phyloP scores from a whole-genome alignment of 805 yeast species.

The Metschnikowia shivogae region DNA sequence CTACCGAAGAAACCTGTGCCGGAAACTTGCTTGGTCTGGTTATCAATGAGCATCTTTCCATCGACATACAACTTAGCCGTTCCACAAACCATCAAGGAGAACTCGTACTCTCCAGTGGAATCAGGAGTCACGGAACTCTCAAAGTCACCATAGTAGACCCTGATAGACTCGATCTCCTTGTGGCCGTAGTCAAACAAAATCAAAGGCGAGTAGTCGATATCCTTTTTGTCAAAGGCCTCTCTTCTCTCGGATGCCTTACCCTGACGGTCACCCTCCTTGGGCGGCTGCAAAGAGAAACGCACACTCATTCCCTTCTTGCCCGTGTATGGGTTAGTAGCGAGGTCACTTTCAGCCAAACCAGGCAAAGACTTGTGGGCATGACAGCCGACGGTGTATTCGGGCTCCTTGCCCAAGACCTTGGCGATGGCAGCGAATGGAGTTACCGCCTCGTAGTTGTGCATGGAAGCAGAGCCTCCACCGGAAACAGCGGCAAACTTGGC shows the following conservation, averaged over 20 bases:
- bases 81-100: conserved; percentile 13
- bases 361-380: conserved; percentile 29
- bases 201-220: conserved; percentile 14
- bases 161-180: conserved; percentile 5
- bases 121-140: conserved; percentile 23
- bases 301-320: conserved; percentile 26
- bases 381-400: conserved; percentile 33
- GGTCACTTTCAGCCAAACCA: conserved; percentile 22
- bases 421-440: conserved; percentile 47
- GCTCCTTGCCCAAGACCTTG: conserved; percentile 23
- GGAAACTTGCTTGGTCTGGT: conserved; percentile 4
- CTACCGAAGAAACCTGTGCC: conserved; percentile 13
- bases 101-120: conserved; percentile 15
- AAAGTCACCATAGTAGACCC: conserved; percentile 16
- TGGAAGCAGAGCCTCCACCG: conserved; percentile 63
- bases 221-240: conserved; percentile 23
- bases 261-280: conserved; percentile 1
- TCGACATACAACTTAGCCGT: conserved; percentile 15
- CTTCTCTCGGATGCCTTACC: conserved; percentile 15
- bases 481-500: conserved; percentile 47
- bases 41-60: conserved; percentile 13
- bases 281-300: conserved; percentile 25
- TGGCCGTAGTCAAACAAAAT: conserved; percentile 18
- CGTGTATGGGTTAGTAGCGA: conserved; percentile 15
- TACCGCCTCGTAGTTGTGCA: conserved; percentile 44